A percentile compares a stretch with the other conserved stretches of the same genome.
phyloP scores from a whole-genome alignment of 352 stramenopile genomes.

The Phytophthora crassamura region DNA sequence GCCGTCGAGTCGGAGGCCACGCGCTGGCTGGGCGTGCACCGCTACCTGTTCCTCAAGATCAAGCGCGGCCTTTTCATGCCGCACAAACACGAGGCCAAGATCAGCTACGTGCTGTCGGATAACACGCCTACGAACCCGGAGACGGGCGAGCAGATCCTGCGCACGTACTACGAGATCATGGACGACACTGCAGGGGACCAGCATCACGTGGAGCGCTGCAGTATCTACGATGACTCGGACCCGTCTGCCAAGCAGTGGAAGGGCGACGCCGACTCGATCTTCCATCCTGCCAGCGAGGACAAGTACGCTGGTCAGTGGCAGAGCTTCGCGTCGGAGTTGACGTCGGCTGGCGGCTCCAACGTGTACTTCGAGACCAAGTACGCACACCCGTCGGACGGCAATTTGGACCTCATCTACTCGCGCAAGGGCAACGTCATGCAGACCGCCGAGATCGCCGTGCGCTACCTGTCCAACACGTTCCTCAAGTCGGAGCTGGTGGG shows the following conservation, averaged over 20 bases:
- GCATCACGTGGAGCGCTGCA: slow-evolving; percentile 79
- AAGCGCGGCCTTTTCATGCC: slow-evolving; percentile 67
- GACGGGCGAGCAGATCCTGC: slow-evolving; percentile 61
- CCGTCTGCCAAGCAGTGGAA: slow-evolving; percentile 56
- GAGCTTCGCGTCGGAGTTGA: slow-evolving; percentile 55
- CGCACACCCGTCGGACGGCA: slow-evolving; percentile 80
- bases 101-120: slow-evolving; percentile 82
- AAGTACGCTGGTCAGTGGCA: slow-evolving; percentile 66
- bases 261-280: slow-evolving; percentile 68
- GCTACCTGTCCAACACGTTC: slow-evolving; percentile 65
- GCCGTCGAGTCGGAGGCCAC: slow-evolving; percentile 76
- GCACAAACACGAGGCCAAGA: slow-evolving; percentile 58
- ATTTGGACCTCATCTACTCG: slow-evolving; percentile 79
- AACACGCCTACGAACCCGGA: slow-evolving; percentile 44
- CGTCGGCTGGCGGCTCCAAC: slow-evolving; percentile 70
- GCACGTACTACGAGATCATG: slow-evolving; percentile 77
- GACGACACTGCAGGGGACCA: slow-evolving; percentile 67
- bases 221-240: slow-evolving; percentile 72
- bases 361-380: slow-evolving; percentile 87
- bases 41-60: slow-evolving; percentile 78
- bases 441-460: slow-evolving; percentile 56
- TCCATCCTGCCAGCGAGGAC: slow-evolving; percentile 62
- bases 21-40: slow-evolving; percentile 71
- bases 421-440: slow-evolving; percentile 56
- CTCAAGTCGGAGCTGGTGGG: slow-evolving; percentile 63